Evolutionary conservation across 208 protist genomes (phyloP).

Genomic region (Porcisia deanei): DNA sequence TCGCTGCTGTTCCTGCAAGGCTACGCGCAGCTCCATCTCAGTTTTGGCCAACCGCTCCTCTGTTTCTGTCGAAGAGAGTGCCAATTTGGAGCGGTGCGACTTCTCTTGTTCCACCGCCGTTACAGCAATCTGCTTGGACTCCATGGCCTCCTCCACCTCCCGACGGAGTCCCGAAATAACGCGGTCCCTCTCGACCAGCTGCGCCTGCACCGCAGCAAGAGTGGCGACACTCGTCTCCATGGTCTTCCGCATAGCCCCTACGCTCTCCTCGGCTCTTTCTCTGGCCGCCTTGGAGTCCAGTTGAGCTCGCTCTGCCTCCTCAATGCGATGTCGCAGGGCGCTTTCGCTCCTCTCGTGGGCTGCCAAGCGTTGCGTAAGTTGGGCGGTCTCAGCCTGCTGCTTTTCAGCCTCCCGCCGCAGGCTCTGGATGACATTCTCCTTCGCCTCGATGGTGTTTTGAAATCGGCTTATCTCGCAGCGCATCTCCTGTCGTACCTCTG

Average conservation of each 20-base stretch:
- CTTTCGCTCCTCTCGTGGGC: constrained; percentile 24
- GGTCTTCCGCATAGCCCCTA: constrained; percentile 23
- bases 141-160: constrained; percentile 22
- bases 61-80: constrained; percentile 21
- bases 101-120: constrained; percentile 23
- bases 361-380: constrained; percentile 28
- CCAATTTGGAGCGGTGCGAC: constrained; percentile 23
- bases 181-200: constrained; percentile 14
- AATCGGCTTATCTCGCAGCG: constrained; percentile 27
- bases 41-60: constrained; percentile 27
- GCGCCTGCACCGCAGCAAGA: constrained; percentile 11
- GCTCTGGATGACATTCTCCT: constrained; percentile 21
- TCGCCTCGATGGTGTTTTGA: constrained; percentile 13
- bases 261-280: constrained; percentile 21
- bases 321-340: constrained; percentile 21
- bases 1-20: constrained; percentile 31
- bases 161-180: constrained; percentile 21
- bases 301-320: constrained; percentile 31
- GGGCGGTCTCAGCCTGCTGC: constrained; percentile 28
- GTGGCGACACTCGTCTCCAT: constrained; percentile 14
- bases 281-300: constrained; percentile 18
- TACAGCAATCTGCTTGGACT: constrained; percentile 22
- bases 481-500: constrained; percentile 36
- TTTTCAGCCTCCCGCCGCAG: constrained; percentile 28
- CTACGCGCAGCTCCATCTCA: constrained; percentile 13